Base-by-base conservation (phyloP, 352 stramenopile genomes). In the Phytophthora crassamura region DNA sequence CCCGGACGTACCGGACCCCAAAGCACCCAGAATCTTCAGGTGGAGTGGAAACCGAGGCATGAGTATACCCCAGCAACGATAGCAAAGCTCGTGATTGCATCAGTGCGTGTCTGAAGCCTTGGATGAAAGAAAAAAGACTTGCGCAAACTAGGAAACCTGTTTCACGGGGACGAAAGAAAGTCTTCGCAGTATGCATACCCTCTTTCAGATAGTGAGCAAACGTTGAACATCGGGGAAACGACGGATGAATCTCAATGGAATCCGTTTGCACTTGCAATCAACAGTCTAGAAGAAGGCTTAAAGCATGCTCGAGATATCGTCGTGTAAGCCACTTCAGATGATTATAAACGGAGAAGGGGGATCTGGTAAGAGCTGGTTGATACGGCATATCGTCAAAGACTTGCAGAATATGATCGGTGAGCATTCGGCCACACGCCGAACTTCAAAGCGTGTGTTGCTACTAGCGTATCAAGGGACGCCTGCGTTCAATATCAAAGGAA, bases 401-500 rank as follows among this genome's bases (percentile, higher is more conserved):
- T 22, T 45, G 39, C 39, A 45, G 4, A 45, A 45, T 45, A n/a
- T n/a, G 6, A 28, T 45, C 18, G 39, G 12, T 18, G 39, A 45
- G 10, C 39, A 45, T 20, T 11, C n/a, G 15, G 15, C 6, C 14
- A 18, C 10, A 20, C 25, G n/a, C 11, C 7, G 39, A 45, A 45
- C 39, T 45, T 22, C 12, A 45, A 45, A 45, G 20, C 39, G 39
- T 22, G n/a, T 18, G 8, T 45, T 45, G 12, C n/a, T 45, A 16
- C 15, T 45, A 0, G 39, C 39, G 2, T n/a, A 45, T 18, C 39
- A 45, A 16, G 39, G 39, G 7, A 45, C 39, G n/a, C 10, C 39
- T 20, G 39, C n/a, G 7, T 45, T 45, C 20, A 45, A 45, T 45
- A 45, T 45, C 39, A 45, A 45, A 16, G 39, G 39, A 22, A 45